Evolutionary conservation across 169 alveolate genomes (phyloP).

Genomic region (Plasmodium knowlesi): DNA sequence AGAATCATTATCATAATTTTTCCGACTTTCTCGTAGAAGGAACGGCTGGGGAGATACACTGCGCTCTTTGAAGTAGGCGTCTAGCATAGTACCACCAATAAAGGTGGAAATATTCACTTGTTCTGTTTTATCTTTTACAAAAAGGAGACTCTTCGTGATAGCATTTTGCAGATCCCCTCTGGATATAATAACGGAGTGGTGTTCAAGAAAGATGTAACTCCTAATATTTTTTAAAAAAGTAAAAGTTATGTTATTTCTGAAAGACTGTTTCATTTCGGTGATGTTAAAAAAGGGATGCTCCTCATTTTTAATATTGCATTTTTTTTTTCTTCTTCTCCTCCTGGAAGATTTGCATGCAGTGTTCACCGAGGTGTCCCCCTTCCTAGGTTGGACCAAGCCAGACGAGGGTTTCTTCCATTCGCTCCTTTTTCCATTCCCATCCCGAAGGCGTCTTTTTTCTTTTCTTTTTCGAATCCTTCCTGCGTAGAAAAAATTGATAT

Average conservation of each 20-base stretch:
- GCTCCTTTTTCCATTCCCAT: neutral
- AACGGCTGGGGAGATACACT: neutral
- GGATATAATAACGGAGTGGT: conserved; percentile 16
- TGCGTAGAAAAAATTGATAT: conserved; percentile 1
- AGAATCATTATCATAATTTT: neutral
- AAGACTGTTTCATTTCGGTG: neutral
- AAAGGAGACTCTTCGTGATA: conserved; percentile 31
- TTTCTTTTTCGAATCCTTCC: neutral
- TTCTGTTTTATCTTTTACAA: conserved; percentile 47
- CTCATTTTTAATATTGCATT: neutral
- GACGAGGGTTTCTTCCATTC: neutral
- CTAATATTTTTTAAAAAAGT: conserved; percentile 21
- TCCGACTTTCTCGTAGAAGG: neutral
- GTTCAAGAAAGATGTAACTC: conserved; percentile 15
- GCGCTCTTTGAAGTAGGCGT: conserved; percentile 6
- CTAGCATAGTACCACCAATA: conserved; percentile 15
- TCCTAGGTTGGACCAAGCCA: neutral
- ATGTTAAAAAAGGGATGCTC: neutral
- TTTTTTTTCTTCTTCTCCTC: neutral
- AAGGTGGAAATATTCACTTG: neutral
- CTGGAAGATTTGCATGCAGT: neutral
- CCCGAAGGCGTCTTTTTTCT: neutral
- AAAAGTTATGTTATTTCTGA: neutral
- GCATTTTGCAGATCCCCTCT: conserved; percentile 7
- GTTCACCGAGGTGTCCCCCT: neutral